These are phyloP conservation scores for Pleurotus eryngii DNA, from an alignment of 768 basidiomycete species.

Conservation along the genomic window DNA sequence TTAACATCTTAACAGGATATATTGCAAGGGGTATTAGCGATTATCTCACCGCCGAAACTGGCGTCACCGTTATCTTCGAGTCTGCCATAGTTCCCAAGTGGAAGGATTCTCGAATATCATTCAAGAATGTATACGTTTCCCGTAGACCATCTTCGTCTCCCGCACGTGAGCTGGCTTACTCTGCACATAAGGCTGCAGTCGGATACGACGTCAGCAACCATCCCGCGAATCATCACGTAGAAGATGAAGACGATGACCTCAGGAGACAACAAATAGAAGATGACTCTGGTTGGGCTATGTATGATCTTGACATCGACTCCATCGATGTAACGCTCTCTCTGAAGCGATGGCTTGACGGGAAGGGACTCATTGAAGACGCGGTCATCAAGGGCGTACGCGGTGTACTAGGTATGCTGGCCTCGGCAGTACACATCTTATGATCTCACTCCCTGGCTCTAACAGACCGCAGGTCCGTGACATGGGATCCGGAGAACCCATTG, in stretches of 20 bases:
- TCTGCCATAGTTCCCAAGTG: slow-evolving; percentile 97
- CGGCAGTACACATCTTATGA: neutral
- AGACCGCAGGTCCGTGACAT: slow-evolving; percentile 87
- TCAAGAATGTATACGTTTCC: slow-evolving; percentile 95
- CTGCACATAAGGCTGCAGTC: slow-evolving; percentile 53
- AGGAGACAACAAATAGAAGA: slow-evolving; percentile 35
- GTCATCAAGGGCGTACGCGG: slow-evolving; percentile 94
- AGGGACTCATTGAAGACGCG: slow-evolving; percentile 87
- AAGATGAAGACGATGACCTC: slow-evolving; percentile 60
- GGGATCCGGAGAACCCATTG: slow-evolving; percentile 79
- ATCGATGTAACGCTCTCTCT: slow-evolving; percentile 94
- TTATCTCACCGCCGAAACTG: slow-evolving; percentile 91
- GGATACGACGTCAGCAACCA: slow-evolving; percentile 80
- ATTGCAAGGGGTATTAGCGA: slow-evolving; percentile 87
- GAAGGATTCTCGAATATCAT: slow-evolving; percentile 93
- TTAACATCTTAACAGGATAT: slow-evolving; percentile 48
- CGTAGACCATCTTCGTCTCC: slow-evolving; percentile 52
- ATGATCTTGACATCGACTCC: slow-evolving; percentile 90
- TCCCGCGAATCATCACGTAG: slow-evolving; percentile 59
- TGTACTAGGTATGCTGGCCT: slow-evolving; percentile 65
- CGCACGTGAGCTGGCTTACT: slow-evolving; percentile 12
- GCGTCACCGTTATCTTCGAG: slow-evolving; percentile 93
- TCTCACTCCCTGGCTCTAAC: slow-evolving; percentile 1
- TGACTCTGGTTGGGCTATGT: slow-evolving; percentile 80
- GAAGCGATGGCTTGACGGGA: slow-evolving; percentile 92